These are phyloP conservation scores for Chlorencoelia australis DNA, from an alignment of 2,329 filamentous ascomycete species.

Conservation along the genomic window DNA sequence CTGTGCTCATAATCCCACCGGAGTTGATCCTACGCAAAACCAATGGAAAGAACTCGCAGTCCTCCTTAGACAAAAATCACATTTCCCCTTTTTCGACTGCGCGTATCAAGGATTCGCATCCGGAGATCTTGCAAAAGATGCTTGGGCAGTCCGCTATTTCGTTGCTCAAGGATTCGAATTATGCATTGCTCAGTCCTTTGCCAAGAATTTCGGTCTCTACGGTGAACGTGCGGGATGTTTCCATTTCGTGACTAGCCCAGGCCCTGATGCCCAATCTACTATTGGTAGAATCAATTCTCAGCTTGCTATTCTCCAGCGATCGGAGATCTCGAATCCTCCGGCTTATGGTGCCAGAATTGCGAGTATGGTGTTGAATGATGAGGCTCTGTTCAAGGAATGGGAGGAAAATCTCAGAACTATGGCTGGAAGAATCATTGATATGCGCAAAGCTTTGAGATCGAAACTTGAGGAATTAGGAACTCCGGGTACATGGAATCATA, in stretches of 20 bases:
- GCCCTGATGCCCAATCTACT: slow-evolving; percentile 50
- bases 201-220: slow-evolving; percentile 97
- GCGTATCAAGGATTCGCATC: slow-evolving; percentile 98
- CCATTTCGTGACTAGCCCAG: slow-evolving; percentile 76
- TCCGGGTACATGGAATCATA: slow-evolving; percentile 90
- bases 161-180: slow-evolving; percentile 85
- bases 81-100: slow-evolving; percentile 97
- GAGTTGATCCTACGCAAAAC: slow-evolving; percentile 84
- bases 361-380: slow-evolving; percentile 73
- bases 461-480: slow-evolving; percentile 80
- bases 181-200: slow-evolving; percentile 84
- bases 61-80: slow-evolving; percentile 65
- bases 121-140: slow-evolving; percentile 74
- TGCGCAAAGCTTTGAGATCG: slow-evolving; percentile 68
- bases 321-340: slow-evolving; percentile 94
- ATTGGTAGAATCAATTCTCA: slow-evolving; percentile 68
- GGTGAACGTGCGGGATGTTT: slow-evolving; percentile 94
- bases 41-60: slow-evolving; percentile 89
- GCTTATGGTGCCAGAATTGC: slow-evolving; percentile 90
- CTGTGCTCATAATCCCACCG: slow-evolving; percentile 96
- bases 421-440: slow-evolving; percentile 88
- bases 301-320: slow-evolving; percentile 87
- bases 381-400: slow-evolving; percentile 73
- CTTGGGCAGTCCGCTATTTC: slow-evolving; percentile 90
- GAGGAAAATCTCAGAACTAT: slow-evolving; percentile 85